Percentiles rank a stretch among this genome's conserved stretches.
These are phyloP conservation scores for Wolfiporia cocos DNA, from an alignment of 1,284 basidiomycete species.

Conservation along the genomic window DNA sequence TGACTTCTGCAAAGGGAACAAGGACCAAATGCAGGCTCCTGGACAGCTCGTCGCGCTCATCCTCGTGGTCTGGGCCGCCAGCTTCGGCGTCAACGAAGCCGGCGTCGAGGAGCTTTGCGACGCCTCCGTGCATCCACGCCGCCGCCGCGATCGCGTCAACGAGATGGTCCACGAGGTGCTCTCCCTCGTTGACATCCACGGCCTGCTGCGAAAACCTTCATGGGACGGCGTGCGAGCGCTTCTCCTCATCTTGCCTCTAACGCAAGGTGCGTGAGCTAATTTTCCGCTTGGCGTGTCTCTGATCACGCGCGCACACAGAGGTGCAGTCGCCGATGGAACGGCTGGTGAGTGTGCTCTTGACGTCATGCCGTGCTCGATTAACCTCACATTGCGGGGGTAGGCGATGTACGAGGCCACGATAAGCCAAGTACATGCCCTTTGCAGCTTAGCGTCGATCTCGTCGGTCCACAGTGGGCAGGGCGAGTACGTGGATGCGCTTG, in stretches of 20 bases:
- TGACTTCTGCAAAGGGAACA: constrained; percentile 52
- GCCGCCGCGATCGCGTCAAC: constrained; percentile 36
- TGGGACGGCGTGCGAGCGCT: constrained; percentile 83
- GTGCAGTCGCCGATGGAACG: constrained; percentile 45
- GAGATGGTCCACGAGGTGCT: constrained; percentile 71
- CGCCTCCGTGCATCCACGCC: constrained; percentile 28
- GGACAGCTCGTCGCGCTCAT: constrained; percentile 63
- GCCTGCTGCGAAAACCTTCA: constrained; percentile 72
- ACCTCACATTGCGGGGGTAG: constrained; percentile 10
- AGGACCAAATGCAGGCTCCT: constrained; percentile 46
- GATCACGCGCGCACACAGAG: constrained; percentile 27
- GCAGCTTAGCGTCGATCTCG: constrained; percentile 41
- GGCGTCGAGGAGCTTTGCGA: constrained; percentile 43
- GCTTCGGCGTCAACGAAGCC: constrained; percentile 77
- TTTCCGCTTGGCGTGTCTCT: constrained; percentile 4
- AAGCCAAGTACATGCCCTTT: constrained; percentile 67
- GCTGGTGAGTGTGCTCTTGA: constrained; percentile 29
- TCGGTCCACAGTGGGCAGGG: constrained; percentile 46
- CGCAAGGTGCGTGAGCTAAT: constrained; percentile 53
- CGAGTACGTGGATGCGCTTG: constrained; percentile 51
- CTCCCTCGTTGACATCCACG: constrained; percentile 71
- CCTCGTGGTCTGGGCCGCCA: constrained; percentile 80
- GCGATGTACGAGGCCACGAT: constrained; percentile 59
- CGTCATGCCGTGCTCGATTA: no score
- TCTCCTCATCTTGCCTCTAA: constrained; percentile 72